These are phyloP conservation scores for Fraxinus sp. DNA, from an alignment of 305 asterid genomes.

Conservation along the genomic window DNA sequence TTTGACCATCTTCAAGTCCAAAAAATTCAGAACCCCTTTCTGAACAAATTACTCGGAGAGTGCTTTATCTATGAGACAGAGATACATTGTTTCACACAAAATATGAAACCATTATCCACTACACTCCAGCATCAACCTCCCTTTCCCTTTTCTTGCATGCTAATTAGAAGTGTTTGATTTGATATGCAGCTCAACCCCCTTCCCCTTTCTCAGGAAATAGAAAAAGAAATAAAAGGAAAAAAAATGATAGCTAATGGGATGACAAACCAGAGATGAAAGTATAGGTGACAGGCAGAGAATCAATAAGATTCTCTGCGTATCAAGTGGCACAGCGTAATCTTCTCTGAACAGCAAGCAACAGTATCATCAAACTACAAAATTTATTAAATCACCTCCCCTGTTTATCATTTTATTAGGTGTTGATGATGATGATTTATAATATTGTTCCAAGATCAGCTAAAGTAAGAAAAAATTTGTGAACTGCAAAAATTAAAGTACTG, in stretches of 20 bases:
- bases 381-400: not conserved
- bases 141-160: not conserved
- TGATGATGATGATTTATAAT: not conserved
- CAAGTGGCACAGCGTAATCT: not conserved
- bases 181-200: not conserved
- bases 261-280: not conserved
- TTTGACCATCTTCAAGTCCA: constrained; percentile 7
- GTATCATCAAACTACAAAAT: not conserved
- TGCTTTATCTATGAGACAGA: not conserved
- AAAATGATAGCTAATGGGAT: not conserved
- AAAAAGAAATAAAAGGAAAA: not conserved
- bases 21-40: not conserved
- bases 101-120: not conserved
- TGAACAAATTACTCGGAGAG: not conserved
- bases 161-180: not conserved
- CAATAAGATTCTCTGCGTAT: not conserved
- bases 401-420: not conserved
- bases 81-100: not conserved
- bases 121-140: not conserved
- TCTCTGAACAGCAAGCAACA: not conserved
- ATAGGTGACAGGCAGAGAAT: not conserved
- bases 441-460: not conserved
- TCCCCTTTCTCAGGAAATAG: not conserved
- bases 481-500: not conserved
- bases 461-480: not conserved